A percentile compares a stretch with the other conserved stretches of the same genome.
phyloP scores from a whole-genome alignment of 2,329 filamentous ascomycete species.

The Penicillium occitanis region DNA sequence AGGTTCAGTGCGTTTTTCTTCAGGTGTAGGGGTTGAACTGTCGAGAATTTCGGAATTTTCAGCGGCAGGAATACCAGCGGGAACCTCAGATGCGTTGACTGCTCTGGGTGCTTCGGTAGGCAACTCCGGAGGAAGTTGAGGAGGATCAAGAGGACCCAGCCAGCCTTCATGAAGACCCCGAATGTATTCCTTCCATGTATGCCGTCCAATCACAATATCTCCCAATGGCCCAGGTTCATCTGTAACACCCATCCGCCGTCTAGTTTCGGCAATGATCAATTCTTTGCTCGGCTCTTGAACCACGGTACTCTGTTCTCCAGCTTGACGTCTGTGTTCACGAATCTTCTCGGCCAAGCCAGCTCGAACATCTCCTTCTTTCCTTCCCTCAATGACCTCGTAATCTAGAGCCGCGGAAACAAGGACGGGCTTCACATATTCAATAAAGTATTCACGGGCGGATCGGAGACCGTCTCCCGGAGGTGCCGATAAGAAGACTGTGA shows the following conservation, averaged over 20 bases:
- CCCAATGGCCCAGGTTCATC: constrained; percentile 74
- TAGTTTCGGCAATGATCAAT: constrained; percentile 61
- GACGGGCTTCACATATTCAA: constrained; percentile 92
- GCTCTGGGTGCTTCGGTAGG: constrained; percentile 14
- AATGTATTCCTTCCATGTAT: constrained; percentile 97
- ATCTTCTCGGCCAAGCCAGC: constrained; percentile 85
- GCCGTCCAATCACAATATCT: constrained; percentile 83
- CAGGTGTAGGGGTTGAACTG: constrained; percentile 28
- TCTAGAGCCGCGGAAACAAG: constrained; percentile 86
- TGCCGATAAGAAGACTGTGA: constrained; percentile 81
- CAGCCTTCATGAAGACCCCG: constrained; percentile 93
- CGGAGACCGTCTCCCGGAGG: constrained; percentile 85
- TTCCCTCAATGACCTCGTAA: constrained; percentile 92
- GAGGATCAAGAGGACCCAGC: constrained; percentile 73
- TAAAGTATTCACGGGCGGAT: constrained; percentile 87
- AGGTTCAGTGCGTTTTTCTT: constrained; percentile 38
- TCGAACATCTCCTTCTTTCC: constrained; percentile 87
- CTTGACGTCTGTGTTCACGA: constrained; percentile 62
- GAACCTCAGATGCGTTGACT: constrained; percentile 25
- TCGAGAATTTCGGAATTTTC: constrained; percentile 20
- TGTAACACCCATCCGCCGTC: constrained; percentile 65
- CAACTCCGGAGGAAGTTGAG: constrained; percentile 27
- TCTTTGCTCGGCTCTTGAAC: constrained; percentile 54
- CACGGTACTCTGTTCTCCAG: constrained; percentile 54
- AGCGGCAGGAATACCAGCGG: background rate